These are phyloP conservation scores for Pyrenophora graminea DNA, from an alignment of 2,329 filamentous ascomycete species.

Conservation along the genomic window DNA sequence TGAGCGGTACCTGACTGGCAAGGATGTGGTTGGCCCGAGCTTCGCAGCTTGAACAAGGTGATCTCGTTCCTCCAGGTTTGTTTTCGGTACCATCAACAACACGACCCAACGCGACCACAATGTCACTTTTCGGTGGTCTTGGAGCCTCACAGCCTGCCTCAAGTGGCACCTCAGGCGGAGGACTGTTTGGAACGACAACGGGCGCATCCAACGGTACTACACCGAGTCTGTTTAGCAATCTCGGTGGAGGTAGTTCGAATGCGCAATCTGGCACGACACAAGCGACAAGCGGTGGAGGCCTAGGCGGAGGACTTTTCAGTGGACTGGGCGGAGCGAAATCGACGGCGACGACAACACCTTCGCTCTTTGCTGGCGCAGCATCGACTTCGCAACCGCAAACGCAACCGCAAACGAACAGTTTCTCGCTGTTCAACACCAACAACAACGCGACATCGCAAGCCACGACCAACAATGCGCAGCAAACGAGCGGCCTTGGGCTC, in stretches of 20 bases:
- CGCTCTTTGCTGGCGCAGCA: slow-evolving; percentile 30
- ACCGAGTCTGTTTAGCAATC: slow-evolving; percentile 36
- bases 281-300: slow-evolving; percentile 31
- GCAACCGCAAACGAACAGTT: slow-evolving; percentile 28
- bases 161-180: slow-evolving; percentile 25
- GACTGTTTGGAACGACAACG: slow-evolving; percentile 34
- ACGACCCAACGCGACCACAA: slow-evolving; percentile 31
- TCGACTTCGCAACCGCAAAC: slow-evolving; percentile 31
- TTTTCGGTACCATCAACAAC: slow-evolving; percentile 39
- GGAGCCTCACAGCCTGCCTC: slow-evolving; percentile 37
- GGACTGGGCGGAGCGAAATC: slow-evolving; percentile 43
- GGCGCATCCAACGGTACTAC: slow-evolving; percentile 29
- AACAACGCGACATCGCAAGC: slow-evolving; percentile 36
- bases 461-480: slow-evolving; percentile 30
- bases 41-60: slow-evolving; percentile 30
- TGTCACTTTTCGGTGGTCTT: slow-evolving; percentile 42
- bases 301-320: slow-evolving; percentile 42
- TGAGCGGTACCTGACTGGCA: slow-evolving; percentile 19
- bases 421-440: slow-evolving; percentile 31
- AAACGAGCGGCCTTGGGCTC: slow-evolving; percentile 35
- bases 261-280: slow-evolving; percentile 33
- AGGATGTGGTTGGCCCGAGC: slow-evolving; percentile 16
- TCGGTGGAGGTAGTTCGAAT: slow-evolving; percentile 32
- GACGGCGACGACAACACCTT: slow-evolving; percentile 33
- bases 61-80: slow-evolving; percentile 26